A percentile compares a stretch with the other conserved stretches of the same genome.
Conservation (phyloP, 805 yeast species). For the Zygoascus tannicola region DNA sequence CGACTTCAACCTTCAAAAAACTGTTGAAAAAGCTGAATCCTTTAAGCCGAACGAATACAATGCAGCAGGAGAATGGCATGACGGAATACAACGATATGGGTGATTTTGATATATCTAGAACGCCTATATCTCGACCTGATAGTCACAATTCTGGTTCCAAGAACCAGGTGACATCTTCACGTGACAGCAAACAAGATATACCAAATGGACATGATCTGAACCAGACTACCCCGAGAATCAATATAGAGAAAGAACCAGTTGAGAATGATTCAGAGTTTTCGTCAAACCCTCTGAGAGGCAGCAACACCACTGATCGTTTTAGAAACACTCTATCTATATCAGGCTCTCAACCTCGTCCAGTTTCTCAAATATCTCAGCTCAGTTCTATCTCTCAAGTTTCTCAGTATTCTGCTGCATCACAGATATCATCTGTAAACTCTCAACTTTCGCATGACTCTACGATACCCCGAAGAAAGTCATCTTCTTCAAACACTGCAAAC, state of each 20-base stretch:
- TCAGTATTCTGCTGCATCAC: conserved; percentile 39
- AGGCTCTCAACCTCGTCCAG: conserved; percentile 35
- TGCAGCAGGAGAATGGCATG: neutral
- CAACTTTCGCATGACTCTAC: conserved; percentile 14
- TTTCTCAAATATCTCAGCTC: conserved; percentile 43
- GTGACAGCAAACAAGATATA: neutral
- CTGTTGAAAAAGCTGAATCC: neutral
- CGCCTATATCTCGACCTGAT: neutral
- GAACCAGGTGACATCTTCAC: neutral
- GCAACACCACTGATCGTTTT: neutral
- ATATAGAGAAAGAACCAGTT: neutral
- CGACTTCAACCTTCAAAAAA: neutral
- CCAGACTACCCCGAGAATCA: neutral
- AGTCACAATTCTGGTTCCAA: neutral
- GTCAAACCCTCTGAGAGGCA: neutral
- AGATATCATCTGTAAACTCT: conserved; percentile 19
- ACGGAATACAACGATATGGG: neutral
- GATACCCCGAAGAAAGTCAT: neutral
- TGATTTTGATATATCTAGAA: neutral
- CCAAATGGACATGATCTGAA: neutral
- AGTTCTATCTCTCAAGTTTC: conserved; percentile 43
- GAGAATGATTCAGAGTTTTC: neutral
- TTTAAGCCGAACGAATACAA: neutral
- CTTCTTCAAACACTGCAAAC: neutral
- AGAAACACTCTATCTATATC: neutral